phyloP scores from a whole-genome alignment of 495 filamentous ascomycete genomes.

The Penicillium herquei region DNA sequence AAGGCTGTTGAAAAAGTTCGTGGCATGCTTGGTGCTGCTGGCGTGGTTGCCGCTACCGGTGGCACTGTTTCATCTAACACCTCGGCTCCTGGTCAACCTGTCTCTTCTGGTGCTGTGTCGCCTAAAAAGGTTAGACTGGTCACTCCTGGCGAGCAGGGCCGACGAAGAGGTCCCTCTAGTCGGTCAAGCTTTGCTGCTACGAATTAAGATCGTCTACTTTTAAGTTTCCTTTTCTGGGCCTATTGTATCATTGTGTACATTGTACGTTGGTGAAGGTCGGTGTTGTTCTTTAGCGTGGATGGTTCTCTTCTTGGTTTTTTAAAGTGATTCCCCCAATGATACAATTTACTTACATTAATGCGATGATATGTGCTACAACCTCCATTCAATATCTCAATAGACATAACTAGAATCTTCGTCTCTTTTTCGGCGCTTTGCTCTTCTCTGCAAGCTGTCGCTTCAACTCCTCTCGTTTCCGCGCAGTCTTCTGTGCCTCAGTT shows the following conservation, averaged over 20 bases:
- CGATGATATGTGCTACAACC: neutral
- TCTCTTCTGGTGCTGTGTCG: conserved; percentile 34
- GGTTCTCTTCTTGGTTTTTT: neutral
- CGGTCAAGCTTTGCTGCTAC: conserved; percentile 24
- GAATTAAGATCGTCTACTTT: conserved; percentile 1
- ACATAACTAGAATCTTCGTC: conserved; percentile 58
- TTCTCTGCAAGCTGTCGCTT: conserved; percentile 64
- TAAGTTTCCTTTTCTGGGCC: neutral
- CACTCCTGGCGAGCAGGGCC: conserved; percentile 42
- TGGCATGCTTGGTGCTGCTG: conserved; percentile 41
- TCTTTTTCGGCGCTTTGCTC: conserved; percentile 65
- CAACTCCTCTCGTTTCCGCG: conserved; percentile 61
- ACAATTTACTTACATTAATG: neutral
- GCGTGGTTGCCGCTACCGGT: conserved; percentile 24
- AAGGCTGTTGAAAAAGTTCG: conserved; percentile 48
- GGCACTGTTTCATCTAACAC: conserved; percentile 20
- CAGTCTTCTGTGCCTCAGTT: conserved; percentile 53
- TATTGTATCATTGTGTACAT: no score
- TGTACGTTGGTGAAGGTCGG: no score
- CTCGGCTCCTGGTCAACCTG: conserved; percentile 17
- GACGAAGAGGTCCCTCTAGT: conserved; percentile 20
- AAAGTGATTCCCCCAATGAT: conserved; percentile 1
- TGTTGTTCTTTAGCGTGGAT: neutral
- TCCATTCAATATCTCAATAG: neutral
- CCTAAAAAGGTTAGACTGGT: conserved; percentile 48